Conservation (phyloP, 495 filamentous ascomycete species). For the Penicillium egyptiacum region DNA sequence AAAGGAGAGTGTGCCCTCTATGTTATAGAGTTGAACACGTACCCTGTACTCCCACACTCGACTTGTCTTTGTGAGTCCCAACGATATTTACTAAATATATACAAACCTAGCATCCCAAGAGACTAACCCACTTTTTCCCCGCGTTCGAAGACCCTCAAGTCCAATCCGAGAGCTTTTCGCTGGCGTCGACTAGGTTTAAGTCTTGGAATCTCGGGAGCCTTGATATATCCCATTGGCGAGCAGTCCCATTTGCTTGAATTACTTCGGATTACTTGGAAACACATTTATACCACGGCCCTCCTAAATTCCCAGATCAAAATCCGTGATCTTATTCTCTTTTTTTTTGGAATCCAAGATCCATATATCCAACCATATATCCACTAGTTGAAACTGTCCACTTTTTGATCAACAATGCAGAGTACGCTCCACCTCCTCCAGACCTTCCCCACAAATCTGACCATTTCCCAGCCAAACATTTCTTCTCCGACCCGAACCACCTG, state of each 20-base stretch:
- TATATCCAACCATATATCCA: neutral
- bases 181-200: neutral
- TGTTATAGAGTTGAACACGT: neutral
- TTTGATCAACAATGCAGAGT: constrained; percentile 29
- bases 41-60: too few species aligned
- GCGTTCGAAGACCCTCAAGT: constrained; percentile 10
- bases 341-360: neutral
- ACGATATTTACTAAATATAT: neutral
- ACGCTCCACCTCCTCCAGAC: constrained; percentile 13
- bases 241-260: neutral
- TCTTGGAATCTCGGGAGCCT: neutral
- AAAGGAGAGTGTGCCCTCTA: neutral
- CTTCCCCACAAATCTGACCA: constrained; percentile 15
- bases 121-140: constrained; percentile 32
- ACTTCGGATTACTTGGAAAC: neutral
- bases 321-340: neutral
- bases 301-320: neutral
- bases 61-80: too few species aligned
- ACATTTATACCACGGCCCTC: constrained; percentile 5
- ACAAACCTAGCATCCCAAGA: neutral
- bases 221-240: neutral
- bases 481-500: constrained; percentile 79
- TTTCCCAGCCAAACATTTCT: constrained; percentile 76
- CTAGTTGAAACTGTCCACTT: constrained; percentile 10
- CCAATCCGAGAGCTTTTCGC: constrained; percentile 10